These are phyloP conservation scores for Dentipellis fragilis DNA, from an alignment of 768 basidiomycete species.

Conservation along the genomic window DNA sequence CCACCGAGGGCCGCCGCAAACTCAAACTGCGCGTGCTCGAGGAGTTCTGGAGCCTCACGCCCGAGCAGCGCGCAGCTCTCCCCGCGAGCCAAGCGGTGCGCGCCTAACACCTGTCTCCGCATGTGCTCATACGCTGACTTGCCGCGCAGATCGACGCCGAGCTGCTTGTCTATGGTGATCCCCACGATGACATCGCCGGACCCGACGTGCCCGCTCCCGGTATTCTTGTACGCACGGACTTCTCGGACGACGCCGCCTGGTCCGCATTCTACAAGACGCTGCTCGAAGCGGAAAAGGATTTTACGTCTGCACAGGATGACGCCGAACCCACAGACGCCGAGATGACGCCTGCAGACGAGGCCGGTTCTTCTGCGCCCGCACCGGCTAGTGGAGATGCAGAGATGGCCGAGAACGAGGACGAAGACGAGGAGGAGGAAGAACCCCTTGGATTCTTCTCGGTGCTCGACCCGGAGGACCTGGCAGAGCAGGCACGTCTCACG, in stretches of 20 bases:
- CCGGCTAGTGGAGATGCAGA: constrained; percentile 14
- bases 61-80: neutral
- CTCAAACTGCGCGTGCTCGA: neutral
- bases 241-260: constrained; percentile 60
- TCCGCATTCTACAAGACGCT: constrained; percentile 38
- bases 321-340: constrained; percentile 11
- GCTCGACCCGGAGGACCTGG: constrained; percentile 24
- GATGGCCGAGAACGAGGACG: constrained; percentile 23
- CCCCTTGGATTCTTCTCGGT: constrained; percentile 41
- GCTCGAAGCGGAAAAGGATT: constrained; percentile 47
- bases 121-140: no score
- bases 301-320: constrained; percentile 20
- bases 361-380: constrained; percentile 9
- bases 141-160: no score
- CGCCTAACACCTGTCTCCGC: neutral
- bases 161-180: constrained; percentile 31
- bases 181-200: constrained; percentile 35
- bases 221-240: constrained; percentile 66
- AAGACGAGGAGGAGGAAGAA: constrained; percentile 14
- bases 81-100: neutral
- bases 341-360: constrained; percentile 13
- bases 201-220: constrained; percentile 44
- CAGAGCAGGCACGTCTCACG: constrained; percentile 28
- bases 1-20: neutral
- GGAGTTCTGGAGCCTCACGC: neutral